A percentile compares a stretch with the other conserved stretches of the same genome.
These are phyloP conservation scores for Penicillium sp. DNA, from an alignment of 2,329 filamentous ascomycete species.

Conservation along the genomic window DNA sequence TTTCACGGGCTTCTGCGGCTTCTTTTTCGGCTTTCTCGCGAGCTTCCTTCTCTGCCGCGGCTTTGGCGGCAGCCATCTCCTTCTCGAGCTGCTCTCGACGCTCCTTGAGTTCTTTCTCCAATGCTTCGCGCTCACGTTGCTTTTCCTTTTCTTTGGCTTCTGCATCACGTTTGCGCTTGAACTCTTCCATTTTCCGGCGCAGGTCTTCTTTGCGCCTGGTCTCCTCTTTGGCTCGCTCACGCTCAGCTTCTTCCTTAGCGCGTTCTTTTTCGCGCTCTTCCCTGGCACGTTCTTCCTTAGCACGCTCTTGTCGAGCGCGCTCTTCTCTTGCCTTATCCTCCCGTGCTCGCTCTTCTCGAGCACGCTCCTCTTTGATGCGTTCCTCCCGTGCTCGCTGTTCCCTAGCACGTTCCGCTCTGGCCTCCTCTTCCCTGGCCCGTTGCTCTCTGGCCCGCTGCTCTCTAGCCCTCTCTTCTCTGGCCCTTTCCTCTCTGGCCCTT, in stretches of 20 bases:
- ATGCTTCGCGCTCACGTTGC: constrained; percentile 42
- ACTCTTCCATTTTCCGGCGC: constrained; percentile 41
- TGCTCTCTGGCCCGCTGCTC: constrained; percentile 31
- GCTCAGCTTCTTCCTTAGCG: constrained; percentile 24
- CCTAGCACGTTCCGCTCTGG: constrained; percentile 32
- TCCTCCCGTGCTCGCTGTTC: constrained; percentile 26
- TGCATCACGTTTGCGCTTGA: constrained; percentile 38
- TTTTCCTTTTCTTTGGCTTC: constrained; percentile 40
- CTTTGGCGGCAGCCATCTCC: constrained; percentile 36
- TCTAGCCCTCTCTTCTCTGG: constrained; percentile 6
- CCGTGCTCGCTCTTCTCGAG: constrained; percentile 17
- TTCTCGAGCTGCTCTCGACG: constrained; percentile 43
- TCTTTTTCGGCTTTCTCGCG: constrained; percentile 35
- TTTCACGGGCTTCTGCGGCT: constrained; percentile 26
- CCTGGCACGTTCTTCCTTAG: constrained; percentile 27
- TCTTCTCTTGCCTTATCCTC: constrained; percentile 15
- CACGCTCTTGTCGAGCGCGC: constrained; percentile 27
- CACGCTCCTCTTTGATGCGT: constrained; percentile 31
- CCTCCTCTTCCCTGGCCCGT: constrained; percentile 32
- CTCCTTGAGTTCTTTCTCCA: constrained; percentile 42
- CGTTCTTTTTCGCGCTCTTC: constrained; percentile 3
- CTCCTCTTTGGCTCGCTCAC: constrained; percentile 34
- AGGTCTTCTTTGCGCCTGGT: constrained; percentile 39
- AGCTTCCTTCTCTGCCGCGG: constrained; percentile 38
- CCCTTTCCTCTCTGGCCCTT: constrained; percentile 29